Conservation (phyloP, 2,329 filamentous ascomycete species). For the Colletotrichum tropicale region DNA sequence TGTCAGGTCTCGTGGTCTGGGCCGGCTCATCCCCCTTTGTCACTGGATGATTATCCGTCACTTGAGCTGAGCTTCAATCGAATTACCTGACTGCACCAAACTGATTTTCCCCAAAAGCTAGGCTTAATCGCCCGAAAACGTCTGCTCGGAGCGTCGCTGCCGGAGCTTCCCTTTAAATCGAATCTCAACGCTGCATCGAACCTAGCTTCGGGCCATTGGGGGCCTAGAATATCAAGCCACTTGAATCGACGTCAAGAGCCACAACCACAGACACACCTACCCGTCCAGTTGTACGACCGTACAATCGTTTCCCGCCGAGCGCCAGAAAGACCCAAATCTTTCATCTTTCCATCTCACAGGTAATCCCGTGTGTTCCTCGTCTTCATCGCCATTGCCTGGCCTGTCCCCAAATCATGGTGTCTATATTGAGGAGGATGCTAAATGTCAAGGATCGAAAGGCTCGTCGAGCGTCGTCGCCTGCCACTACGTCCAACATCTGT, state of each 20-base stretch:
- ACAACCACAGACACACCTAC: background rate
- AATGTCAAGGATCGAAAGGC: background rate
- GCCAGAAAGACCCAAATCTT: background rate
- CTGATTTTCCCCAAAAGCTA: background rate
- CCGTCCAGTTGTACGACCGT: background rate
- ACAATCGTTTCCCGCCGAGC: background rate
- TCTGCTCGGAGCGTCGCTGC: background rate
- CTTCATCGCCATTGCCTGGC: background rate
- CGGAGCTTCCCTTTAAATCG: background rate
- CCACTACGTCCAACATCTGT: background rate
- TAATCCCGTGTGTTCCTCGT: background rate
- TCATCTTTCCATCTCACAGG: background rate
- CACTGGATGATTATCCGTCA: background rate
- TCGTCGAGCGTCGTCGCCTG: background rate
- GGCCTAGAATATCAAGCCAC: constrained; percentile 1
- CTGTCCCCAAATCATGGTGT: background rate
- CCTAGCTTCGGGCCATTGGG: background rate
- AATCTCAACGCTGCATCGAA: background rate
- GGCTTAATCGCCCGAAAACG: background rate
- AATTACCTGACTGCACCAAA: background rate
- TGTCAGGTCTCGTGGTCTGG: background rate
- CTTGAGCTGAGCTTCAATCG: background rate
- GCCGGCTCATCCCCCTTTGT: background rate
- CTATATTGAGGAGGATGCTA: constrained; percentile 5
- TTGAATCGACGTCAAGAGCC: constrained; percentile 1